Base-by-base conservation (phyloP, 2,329 filamentous ascomycete species). In the Pleurostoma richardsiae region DNA sequence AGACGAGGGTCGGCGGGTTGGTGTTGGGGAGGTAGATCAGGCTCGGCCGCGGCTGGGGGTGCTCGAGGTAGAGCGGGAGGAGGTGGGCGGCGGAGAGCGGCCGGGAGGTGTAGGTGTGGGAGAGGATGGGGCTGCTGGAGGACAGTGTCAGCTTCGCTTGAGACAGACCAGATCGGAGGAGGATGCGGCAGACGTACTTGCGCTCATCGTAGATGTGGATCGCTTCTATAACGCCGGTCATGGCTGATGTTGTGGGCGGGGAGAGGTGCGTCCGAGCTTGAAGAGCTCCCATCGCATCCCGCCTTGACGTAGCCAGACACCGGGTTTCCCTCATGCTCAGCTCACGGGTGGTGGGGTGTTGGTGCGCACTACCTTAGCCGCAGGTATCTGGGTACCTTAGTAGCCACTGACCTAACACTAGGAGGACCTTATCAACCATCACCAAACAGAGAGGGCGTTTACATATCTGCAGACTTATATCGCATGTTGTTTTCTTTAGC, bases 141-240 rank as follows among this genome's bases (percentile, higher is more conserved):
- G n/a, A n/a, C 36, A 52, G 47, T 66, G 63, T 57, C 41, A 43
- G 36, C 42, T 30, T 33, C 19, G 19, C 19, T 19, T 19, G 19
- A 19, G 19, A 19, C 19, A 19, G 19, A 19, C 19, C 19, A 19
- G 19, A 19, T 19, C 19, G 19, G 19, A 19, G 29, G 39, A 43
- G 19, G 30, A 19, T 11, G 26, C 19, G 19, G 19, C 19, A 19
- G 44, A 59, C 79, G 61, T 73, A 95, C 91, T 91, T 90, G 71
- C 91, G 83, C 74, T 96, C 91, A 80, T 97, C 91, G 69, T 88
- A 96, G 65, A 99, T 90, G 74, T 97, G 92, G 61, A 99, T 77
- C 64, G 92, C 94, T 76, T 97, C 92, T 63, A 99, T 88, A 63
- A 88, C 83, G 72, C 89, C 83, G 72, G 80, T 88, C 87, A 91